Base-by-base conservation (phyloP, 306 rosid genomes). In the Cicer bijugum region DNA sequence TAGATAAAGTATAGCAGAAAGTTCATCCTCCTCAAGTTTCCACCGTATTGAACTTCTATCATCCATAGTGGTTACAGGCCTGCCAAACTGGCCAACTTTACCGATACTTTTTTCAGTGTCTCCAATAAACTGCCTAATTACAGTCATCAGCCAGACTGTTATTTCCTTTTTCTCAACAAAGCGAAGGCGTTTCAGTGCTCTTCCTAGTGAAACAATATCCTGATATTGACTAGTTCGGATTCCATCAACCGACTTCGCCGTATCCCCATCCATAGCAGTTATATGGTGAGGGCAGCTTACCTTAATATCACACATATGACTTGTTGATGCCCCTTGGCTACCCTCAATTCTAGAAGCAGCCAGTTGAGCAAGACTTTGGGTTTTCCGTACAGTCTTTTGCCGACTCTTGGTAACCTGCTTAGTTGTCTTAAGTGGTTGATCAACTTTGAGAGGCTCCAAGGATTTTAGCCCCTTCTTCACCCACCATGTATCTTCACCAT, bases 241-340 rank as follows among this genome's bases (percentile, higher is more conserved):
- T 51, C 88, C 82, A 62, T 85, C 92, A 12, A 81, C 69, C 8
- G 84, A 78, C 85, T 85, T 91, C 10, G 76, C 58, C 62, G 72
- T 65, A 79, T 88, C 93, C 45, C 88, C 91, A 65, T 91, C 97
- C 51, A 82, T 63, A 75, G 85, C 82, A 80, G 85, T 72, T 89
- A 86, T 88, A 79, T 93, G 97, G 82, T 91, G 98, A 80, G 98
- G 92, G 72, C 98, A 93, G 82, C 74, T 83, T 51, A 91, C 88
- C 85, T 77, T 93, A 68, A 77, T 93, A 67, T 89, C 92, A 90
- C 97, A 93, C 9, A 86, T 81, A 60, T 93, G 98, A 86, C 98
- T 93, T 8, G 98, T 89, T 56, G 98, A 93, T 73, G 98, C 98
- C 80, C 98, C 98, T 85, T 89, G 97, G 80, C 98, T 91, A 85